Conservation (phyloP, 2,329 filamentous ascomycete genomes). For the Raffaelea arxii region DNA sequence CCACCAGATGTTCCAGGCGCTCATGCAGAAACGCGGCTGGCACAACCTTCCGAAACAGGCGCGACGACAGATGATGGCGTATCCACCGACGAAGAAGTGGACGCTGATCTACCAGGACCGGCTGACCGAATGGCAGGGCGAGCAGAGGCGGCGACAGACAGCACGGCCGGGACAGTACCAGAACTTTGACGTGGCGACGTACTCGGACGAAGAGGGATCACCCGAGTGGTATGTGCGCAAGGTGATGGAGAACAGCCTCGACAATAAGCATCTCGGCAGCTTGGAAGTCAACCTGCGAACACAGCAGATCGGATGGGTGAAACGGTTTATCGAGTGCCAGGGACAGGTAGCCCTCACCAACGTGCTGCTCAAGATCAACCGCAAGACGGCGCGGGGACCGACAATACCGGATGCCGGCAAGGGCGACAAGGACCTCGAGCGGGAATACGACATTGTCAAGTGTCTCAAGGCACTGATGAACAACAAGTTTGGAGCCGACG, state of each 20-base stretch:
- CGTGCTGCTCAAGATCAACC: conserved; percentile 86
- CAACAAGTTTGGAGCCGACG: conserved; percentile 97
- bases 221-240: conserved; percentile 98
- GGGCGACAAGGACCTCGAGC: conserved; percentile 71
- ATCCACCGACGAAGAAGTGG: conserved; percentile 94
- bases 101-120: conserved; percentile 92
- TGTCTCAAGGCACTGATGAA: conserved; percentile 97
- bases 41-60: conserved; percentile 95
- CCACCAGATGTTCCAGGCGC: conserved; percentile 79
- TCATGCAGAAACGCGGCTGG: conserved; percentile 98
- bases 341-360: conserved; percentile 94
- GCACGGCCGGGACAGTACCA: conserved; percentile 63
- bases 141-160: conserved; percentile 77
- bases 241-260: conserved; percentile 92
- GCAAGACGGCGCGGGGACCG: conserved; percentile 67
- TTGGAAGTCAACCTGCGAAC: conserved; percentile 90
- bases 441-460: conserved; percentile 95
- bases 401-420: conserved; percentile 48
- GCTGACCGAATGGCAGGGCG: conserved; percentile 85
- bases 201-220: conserved; percentile 87
- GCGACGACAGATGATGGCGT: conserved; percentile 89
- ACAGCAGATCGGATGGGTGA: conserved; percentile 96
- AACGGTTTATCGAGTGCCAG: conserved; percentile 92
- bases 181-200: conserved; percentile 58
- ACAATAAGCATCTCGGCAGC: conserved; percentile 83